Conservation (phyloP, 2,329 filamentous ascomycete species). For the Sphaerulina musiva region DNA sequence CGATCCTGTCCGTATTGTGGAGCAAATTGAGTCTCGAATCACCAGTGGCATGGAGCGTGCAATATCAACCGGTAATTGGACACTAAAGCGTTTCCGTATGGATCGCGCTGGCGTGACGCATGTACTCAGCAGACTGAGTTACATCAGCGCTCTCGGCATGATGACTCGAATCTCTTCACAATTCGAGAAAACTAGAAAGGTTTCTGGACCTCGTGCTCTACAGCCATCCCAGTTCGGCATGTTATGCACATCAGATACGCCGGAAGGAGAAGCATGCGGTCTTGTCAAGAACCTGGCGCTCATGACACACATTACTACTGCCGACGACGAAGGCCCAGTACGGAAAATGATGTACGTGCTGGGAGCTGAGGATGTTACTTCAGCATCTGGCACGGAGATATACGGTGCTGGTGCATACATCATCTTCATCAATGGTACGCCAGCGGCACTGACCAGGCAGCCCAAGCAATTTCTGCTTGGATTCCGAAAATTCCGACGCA, state of each 20-base stretch:
- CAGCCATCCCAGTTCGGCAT: conserved; percentile 98
- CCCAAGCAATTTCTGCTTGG: conserved; percentile 79
- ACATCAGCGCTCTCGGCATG: conserved; percentile 95
- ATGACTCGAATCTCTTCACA: conserved; percentile 98
- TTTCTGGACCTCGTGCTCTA: conserved; percentile 87
- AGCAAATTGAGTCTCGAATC: conserved; percentile 77
- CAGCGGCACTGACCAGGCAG: conserved; percentile 75
- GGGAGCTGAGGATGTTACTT: conserved; percentile 74
- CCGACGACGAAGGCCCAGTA: conserved; percentile 87
- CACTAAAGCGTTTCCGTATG: conserved; percentile 96
- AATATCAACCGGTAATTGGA: conserved; percentile 98
- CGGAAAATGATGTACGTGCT: conserved; percentile 79
- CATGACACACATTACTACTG: conserved; percentile 98
- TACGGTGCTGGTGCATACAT: conserved; percentile 79
- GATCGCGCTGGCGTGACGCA: conserved; percentile 95
- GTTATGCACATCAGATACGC: conserved; percentile 94
- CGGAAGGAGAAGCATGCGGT: conserved; percentile 96
- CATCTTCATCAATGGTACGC: conserved; percentile 92
- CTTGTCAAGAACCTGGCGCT: conserved; percentile 95
- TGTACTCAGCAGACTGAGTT: conserved; percentile 88
- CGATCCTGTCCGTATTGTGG: conserved; percentile 78
- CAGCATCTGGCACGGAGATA: conserved; percentile 77
- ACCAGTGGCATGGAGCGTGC: conserved; percentile 90
- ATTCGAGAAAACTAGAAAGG: conserved; percentile 97
- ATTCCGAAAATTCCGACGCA: conserved; percentile 80